A percentile compares a stretch with the other conserved stretches of the same genome.
Conservation (phyloP, 2,329 filamentous ascomycete genomes). For the Anthostomella pinea region DNA sequence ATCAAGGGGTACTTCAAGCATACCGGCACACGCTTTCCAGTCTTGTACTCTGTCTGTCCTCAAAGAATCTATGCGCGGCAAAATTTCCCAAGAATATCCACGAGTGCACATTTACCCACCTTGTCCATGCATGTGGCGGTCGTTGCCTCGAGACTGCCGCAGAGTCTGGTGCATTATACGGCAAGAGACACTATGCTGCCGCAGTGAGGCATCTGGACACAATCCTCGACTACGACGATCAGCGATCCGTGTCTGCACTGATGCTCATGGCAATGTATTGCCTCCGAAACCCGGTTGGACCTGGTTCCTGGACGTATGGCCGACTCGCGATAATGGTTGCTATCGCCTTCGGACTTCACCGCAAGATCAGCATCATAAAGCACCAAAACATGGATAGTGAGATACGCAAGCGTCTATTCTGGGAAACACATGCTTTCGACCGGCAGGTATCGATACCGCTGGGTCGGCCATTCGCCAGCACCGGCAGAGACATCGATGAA, state of each 20-base stretch:
- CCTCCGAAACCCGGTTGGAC: constrained; percentile 33
- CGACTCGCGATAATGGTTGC: constrained; percentile 30
- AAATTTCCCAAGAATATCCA: not conserved
- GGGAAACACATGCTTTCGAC: constrained; percentile 35
- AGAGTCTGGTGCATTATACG: constrained; percentile 5
- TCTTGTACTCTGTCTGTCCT: constrained; percentile 4
- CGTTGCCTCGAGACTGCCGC: constrained; percentile 8
- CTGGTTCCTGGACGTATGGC: constrained; percentile 34
- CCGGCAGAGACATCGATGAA: constrained; percentile 33
- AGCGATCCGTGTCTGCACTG: constrained; percentile 32
- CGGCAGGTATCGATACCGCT: constrained; percentile 32
- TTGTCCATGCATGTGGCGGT: constrained; percentile 7
- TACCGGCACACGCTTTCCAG: constrained; percentile 8
- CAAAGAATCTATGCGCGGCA: constrained; percentile 1
- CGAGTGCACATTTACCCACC: constrained; percentile 4
- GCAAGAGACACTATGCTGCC: constrained; percentile 26
- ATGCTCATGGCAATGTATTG: constrained; percentile 33
- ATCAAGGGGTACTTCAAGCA: constrained; percentile 8
- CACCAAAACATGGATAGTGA: constrained; percentile 10
- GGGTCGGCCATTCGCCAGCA: constrained; percentile 34
- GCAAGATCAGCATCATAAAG: constrained; percentile 8
- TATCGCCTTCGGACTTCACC: constrained; percentile 33
- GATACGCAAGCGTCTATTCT: constrained; percentile 32
- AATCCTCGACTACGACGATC: constrained; percentile 33
- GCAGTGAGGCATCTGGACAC: constrained; percentile 32